Percentiles rank a stretch among this genome's conserved stretches.
Evolutionary conservation across 78 protist species (phyloP).

Genomic region (Dictyostelium discoideum): dicty_2.7 NC_007089.4:1350001-1350500

Average conservation of each 20-base stretch:
- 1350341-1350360: constrained; percentile 68
- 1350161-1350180: constrained; percentile 36
- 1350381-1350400: constrained; percentile 25
- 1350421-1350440: constrained; percentile 58
- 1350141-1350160: constrained; percentile 78
- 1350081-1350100: constrained; percentile 46
- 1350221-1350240: constrained; percentile 60
- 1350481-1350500: constrained; percentile 81
- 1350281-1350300: constrained; percentile 84
- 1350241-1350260: constrained; percentile 72
- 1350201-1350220: constrained; percentile 34
- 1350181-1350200: constrained; percentile 84
- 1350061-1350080: constrained; percentile 3
- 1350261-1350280: constrained; percentile 3
- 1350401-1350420: constrained; percentile 77
- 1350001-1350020: constrained; percentile 82
- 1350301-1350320: constrained; percentile 75
- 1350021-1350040: constrained; percentile 36
- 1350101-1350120: constrained; percentile 65
- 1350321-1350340: constrained; percentile 50
- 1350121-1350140: constrained; percentile 57
- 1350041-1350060: constrained; percentile 42
- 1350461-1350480: constrained; percentile 25
- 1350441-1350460: constrained; percentile 34
- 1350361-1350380: constrained; percentile 61